Percentiles rank a stretch among this genome's conserved stretches.
phyloP scores from a whole-genome alignment of 345 rosid genomes.

The Salix udensis region DNA sequence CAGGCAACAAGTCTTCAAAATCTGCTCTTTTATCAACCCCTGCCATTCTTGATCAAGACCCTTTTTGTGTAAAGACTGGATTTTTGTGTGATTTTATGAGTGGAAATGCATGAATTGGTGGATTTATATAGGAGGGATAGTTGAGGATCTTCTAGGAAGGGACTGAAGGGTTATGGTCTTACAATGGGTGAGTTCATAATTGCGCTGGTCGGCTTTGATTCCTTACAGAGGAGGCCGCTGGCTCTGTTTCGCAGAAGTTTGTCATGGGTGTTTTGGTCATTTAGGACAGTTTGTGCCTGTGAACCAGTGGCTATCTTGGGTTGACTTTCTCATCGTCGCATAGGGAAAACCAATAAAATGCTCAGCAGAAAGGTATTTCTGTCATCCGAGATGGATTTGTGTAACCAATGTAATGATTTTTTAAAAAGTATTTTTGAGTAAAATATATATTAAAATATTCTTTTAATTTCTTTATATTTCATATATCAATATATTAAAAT shows the following conservation, averaged over 20 bases:
- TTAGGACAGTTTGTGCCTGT: not conserved
- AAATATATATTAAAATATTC: too few species aligned
- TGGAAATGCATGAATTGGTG: not conserved
- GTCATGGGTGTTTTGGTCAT: conserved; percentile 21
- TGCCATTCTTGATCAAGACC: not conserved
- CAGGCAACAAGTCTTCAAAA: conserved; percentile 67
- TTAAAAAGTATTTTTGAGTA: too few species aligned
- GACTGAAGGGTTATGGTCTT: not conserved
- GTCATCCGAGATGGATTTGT: not conserved
- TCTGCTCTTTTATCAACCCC: not conserved
- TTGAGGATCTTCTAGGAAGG: conserved; percentile 36
- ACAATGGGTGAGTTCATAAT: conserved; percentile 19
- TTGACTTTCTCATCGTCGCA: not conserved
- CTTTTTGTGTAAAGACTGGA: conserved; percentile 32
- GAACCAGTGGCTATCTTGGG: not conserved
- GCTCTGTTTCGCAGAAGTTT: conserved; percentile 18
- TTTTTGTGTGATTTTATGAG: conserved; percentile 8
- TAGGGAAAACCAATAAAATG: not conserved
- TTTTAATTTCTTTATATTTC: too few species aligned
- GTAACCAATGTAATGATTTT: too few species aligned
- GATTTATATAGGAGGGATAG: not conserved
- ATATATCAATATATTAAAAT: too few species aligned
- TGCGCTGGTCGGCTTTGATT: conserved; percentile 21
- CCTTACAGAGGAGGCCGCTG: not conserved
- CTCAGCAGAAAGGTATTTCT: not conserved